Evolutionary conservation across 2,329 filamentous ascomycete species (phyloP).

Genomic region (Venturia oleaginea): DNA sequence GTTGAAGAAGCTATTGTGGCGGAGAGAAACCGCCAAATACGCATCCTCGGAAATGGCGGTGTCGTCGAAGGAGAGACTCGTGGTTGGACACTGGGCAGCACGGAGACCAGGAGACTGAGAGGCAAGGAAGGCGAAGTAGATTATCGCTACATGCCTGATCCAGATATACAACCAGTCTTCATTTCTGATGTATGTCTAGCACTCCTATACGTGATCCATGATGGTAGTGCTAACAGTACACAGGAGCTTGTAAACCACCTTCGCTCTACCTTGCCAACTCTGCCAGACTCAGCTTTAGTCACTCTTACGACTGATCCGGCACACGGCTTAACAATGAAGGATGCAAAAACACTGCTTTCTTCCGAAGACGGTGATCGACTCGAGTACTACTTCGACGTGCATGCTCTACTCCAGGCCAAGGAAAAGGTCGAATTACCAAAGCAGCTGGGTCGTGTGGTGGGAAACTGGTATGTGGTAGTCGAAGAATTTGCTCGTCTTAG

Average conservation of each 20-base stretch:
- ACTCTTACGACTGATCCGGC: constrained; percentile 44
- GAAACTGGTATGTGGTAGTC: constrained; percentile 42
- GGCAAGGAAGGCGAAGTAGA: constrained; percentile 97
- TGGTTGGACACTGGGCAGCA: constrained; percentile 81
- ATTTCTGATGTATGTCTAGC: constrained; percentile 46
- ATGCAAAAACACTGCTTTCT: constrained; percentile 69
- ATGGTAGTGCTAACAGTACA: not conserved
- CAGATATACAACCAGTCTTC: constrained; percentile 72
- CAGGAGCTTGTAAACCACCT: constrained; percentile 59
- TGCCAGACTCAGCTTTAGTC: constrained; percentile 62
- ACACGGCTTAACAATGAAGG: constrained; percentile 69
- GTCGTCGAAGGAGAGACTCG: constrained; percentile 76
- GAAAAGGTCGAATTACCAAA: constrained; percentile 17
- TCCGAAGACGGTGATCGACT: constrained; percentile 71
- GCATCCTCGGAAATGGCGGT: constrained; percentile 65
- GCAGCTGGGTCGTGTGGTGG: constrained; percentile 38
- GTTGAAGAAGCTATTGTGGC: constrained; percentile 91
- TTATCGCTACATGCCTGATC: constrained; percentile 97
- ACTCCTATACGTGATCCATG: not conserved
- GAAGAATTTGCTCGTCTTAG: not conserved
- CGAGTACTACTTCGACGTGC: constrained; percentile 69
- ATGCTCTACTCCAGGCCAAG: constrained; percentile 39
- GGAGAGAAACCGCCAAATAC: constrained; percentile 82
- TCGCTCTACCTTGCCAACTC: constrained; percentile 51
- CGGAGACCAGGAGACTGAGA: constrained; percentile 69